Evolutionary conservation across 768 basidiomycete species (phyloP).

Genomic region (Lactifluus rugatus): DNA sequence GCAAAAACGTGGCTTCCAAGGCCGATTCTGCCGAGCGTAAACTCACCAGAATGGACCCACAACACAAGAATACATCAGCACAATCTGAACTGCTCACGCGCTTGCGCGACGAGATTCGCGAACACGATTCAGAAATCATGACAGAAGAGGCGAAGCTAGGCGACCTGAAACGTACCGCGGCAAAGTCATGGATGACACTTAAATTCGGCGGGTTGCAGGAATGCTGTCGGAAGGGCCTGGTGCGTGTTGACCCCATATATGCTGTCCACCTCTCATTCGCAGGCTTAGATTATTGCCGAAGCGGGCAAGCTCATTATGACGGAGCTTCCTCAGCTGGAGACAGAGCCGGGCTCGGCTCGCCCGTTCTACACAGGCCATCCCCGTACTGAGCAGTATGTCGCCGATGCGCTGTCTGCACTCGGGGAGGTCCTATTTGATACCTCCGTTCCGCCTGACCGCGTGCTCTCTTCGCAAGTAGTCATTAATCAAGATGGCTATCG

Average conservation of each 20-base stretch:
- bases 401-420: conserved; percentile 52
- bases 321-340: conserved; percentile 68
- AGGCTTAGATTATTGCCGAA: conserved; percentile 41
- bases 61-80: conserved; percentile 69
- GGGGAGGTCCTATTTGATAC: conserved; percentile 41
- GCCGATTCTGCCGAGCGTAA: conserved; percentile 85
- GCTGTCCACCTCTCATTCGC: neutral
- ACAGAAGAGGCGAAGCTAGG: conserved; percentile 69
- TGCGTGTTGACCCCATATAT: conserved; percentile 22
- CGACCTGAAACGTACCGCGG: conserved; percentile 70
- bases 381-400: conserved; percentile 49
- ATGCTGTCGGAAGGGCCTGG: conserved; percentile 69
- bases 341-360: conserved; percentile 70
- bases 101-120: conserved; percentile 66
- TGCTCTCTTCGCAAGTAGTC: neutral
- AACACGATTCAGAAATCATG: conserved; percentile 76
- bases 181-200: conserved; percentile 62
- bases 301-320: conserved; percentile 43
- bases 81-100: conserved; percentile 68
- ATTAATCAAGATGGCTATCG: neutral
- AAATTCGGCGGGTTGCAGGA: conserved; percentile 87
- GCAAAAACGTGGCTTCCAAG: conserved; percentile 54
- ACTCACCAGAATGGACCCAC: conserved; percentile 79
- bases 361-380: conserved; percentile 60
- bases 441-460: conserved; percentile 25